Conservation (phyloP, 495 filamentous ascomycete genomes). For the Penicillium salamii region DNA sequence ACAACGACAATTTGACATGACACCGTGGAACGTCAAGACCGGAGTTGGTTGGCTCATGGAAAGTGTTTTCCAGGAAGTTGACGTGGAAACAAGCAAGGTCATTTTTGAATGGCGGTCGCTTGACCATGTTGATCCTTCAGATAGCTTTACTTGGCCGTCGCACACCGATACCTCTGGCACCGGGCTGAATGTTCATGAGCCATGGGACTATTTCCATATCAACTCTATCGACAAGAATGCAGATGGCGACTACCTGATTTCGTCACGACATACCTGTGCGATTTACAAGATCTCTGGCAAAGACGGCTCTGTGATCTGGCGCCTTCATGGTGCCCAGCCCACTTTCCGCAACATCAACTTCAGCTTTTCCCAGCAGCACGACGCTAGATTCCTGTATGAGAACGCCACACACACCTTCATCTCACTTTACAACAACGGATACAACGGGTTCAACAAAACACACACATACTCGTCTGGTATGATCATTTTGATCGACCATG, state of each 20-base stretch:
- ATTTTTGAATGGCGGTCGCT: slow-evolving; percentile 54
- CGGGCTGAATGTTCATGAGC: slow-evolving; percentile 38
- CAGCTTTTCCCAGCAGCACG: slow-evolving; percentile 61
- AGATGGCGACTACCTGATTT: slow-evolving; percentile 58
- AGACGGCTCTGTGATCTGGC: slow-evolving; percentile 58
- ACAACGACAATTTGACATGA: slow-evolving; percentile 53
- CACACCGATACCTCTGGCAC: slow-evolving; percentile 48
- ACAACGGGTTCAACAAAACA: slow-evolving; percentile 48
- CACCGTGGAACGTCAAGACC: slow-evolving; percentile 45
- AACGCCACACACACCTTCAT: slow-evolving; percentile 48
- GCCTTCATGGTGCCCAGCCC: slow-evolving; percentile 49
- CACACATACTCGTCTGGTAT: slow-evolving; percentile 53
- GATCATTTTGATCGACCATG: slow-evolving; percentile 55
- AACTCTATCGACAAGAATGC: slow-evolving; percentile 60
- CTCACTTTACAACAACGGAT: slow-evolving; percentile 58
- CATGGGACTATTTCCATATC: slow-evolving; percentile 67
- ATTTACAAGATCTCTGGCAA: slow-evolving; percentile 60
- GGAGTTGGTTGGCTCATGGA: slow-evolving; percentile 52
- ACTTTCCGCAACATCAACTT: slow-evolving; percentile 49
- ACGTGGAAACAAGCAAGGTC: slow-evolving; percentile 47
- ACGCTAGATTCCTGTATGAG: slow-evolving; percentile 55
- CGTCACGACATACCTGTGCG: slow-evolving; percentile 54
- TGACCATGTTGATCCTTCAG: slow-evolving; percentile 49
- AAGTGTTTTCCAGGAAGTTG: slow-evolving; percentile 50
- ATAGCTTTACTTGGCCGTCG: slow-evolving; percentile 41